Base-by-base conservation (phyloP, 2,329 filamentous ascomycete species). In the Penicillium sp. region DNA sequence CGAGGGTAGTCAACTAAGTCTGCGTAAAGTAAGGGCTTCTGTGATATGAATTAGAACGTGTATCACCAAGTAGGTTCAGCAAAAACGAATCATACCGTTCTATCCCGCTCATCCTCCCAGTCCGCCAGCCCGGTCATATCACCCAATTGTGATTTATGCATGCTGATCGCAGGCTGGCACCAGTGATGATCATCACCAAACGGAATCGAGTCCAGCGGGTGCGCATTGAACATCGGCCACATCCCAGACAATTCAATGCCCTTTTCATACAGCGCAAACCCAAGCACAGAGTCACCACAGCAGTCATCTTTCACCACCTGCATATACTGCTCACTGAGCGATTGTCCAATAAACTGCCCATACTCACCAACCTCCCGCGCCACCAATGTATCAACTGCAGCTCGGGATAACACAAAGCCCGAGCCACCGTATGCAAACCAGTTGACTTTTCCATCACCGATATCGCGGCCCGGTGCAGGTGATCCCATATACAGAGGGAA, bases 241-340 rank as follows among this genome's bases (percentile, higher is more conserved):
- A 80, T 73, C 6, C 80, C 81, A 19, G 76, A 78, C 57, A 84
- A 53, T 4, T 71, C 64, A 10, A 83, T 73, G 1, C 78, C 78
- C 21, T 74, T 76, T 41, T 80, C 74, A 60, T 73, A 75, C 45
- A 84, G 62, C 6, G 75, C 76, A 70, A 75, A 81, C 3, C 81
- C 82, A 4, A 83, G 67, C 7, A 84, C 76, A 41, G 79, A 81
- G 54, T 84, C 82, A 6, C 82, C 82, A 50, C 81, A 83, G 67
- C 80, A 83, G 57, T 86, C 82, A 13, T 74, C 63, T 31, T 71
- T 71, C 23, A 81, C 71, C 37, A 76, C 60, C 6, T 75, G 69
- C 46, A 79, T 70, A 72, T 77, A 81, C 58, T 71, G 73, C 54
- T 76, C 67, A 35, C 68, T 73, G 40, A 74, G 59, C n/a, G 76